phyloP scores from a whole-genome alignment of 108 stramenopile species.

The Cyclotella cryptica region DNA sequence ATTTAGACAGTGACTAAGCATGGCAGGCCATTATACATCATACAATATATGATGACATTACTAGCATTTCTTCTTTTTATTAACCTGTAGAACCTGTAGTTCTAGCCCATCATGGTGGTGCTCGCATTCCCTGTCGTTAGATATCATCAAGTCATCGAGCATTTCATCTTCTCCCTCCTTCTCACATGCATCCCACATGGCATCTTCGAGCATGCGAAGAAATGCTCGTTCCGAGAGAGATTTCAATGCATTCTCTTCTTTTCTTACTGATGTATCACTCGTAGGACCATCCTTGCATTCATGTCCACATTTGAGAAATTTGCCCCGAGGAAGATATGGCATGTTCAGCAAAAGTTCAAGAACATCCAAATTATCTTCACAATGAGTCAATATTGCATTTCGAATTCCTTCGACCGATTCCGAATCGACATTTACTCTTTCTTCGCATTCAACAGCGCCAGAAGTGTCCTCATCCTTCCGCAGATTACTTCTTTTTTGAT shows the following conservation, averaged over 20 bases:
- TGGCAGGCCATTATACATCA: not conserved
- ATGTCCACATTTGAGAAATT: not conserved
- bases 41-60: not conserved
- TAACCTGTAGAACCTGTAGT: no score
- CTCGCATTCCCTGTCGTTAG: not conserved
- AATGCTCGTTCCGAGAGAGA: conserved; percentile 66
- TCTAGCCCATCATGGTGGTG: not conserved
- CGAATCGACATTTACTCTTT: conserved; percentile 70
- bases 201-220: conserved; percentile 82
- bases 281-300: not conserved
- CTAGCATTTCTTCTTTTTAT: no score
- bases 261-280: not conserved
- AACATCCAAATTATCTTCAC: conserved; percentile 61
- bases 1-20: conserved; percentile 19
- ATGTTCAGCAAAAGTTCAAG: conserved; percentile 66
- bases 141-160: conserved; percentile 69
- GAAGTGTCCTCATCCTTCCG: not conserved
- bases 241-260: not conserved
- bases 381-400: conserved; percentile 58
- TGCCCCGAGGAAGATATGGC: conserved; percentile 55
- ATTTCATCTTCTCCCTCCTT: conserved; percentile 76
- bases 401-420: conserved; percentile 55
- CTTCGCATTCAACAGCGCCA: conserved; percentile 55
- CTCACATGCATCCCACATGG: conserved; percentile 87
- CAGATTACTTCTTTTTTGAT: not conserved